Base-by-base conservation (phyloP, 2,329 filamentous ascomycete genomes). In the Torrubiellomyces zombiae region DNA sequence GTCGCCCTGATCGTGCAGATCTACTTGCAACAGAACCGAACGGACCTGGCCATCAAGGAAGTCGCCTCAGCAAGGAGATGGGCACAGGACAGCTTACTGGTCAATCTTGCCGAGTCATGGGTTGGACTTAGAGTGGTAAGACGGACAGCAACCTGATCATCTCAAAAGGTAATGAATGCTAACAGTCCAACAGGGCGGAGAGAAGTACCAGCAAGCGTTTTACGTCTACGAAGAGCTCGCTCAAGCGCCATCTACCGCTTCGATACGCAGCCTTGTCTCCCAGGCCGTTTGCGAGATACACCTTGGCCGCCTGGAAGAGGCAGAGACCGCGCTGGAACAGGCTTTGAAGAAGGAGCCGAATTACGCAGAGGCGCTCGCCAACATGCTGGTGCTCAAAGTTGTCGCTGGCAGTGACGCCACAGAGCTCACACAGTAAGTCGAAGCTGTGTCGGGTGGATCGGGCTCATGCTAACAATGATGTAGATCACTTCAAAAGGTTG, bases 191-290 rank as follows among this genome's bases (percentile, higher is more conserved):
- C 32, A 92, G 77, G 86, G 86, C 44, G 85, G 85, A 38, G 83
- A 93, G 39, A 89, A 82, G 50, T 95, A 95, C 54, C 89, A 95
- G 45, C 80, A 89, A 45, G 76, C 86, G 11, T 95, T 92, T 55
- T 95, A 98, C 60, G 86, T 95, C 32, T 95, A 82, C 44, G 86
- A 95, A 54, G 89, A 98, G 53, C 69, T 95, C 24, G 86, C 89
- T 4, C 81, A 92, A 45, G 75, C 80, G 15, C 76, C 83, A 3
- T 73, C 79, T 16, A 83, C 80, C 11, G 74, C 81, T 24, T 80
- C 80, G 10, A 63, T 75, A 26, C 63, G 74, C 37, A 77, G 71
- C 11, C 67, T 94, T 28, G 71, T 93, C 32, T 75, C 81, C 12
- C 89, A 95, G 56, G 86, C 85, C 14, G 72, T 95, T 14, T 77